These are phyloP conservation scores for Phascolomyces articulosus DNA, from an alignment of 371 early-diverging fungal species.

Conservation along the genomic window DNA sequence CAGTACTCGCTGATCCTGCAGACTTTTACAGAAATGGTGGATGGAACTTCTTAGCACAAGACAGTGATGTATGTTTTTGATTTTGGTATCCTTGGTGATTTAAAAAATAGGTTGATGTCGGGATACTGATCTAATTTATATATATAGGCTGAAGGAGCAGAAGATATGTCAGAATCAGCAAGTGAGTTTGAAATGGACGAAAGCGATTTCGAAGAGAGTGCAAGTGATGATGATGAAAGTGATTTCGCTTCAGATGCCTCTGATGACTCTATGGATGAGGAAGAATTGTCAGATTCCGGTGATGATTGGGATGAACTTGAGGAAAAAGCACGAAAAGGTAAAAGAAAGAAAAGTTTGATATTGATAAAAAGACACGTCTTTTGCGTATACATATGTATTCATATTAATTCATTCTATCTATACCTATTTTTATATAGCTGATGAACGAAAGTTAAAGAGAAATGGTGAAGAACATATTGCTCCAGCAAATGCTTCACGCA, in stretches of 20 bases:
- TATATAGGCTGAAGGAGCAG: constrained; percentile 39
- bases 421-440: constrained; percentile 52
- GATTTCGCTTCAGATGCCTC: constrained; percentile 71
- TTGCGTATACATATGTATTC: not conserved
- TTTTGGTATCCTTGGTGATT: too few species aligned
- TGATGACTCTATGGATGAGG: constrained; percentile 59
- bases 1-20: constrained; percentile 95
- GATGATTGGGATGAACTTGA: constrained; percentile 82
- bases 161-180: constrained; percentile 59
- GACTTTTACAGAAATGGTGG: constrained; percentile 97
- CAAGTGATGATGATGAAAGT: constrained; percentile 74
- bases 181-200: constrained; percentile 66
- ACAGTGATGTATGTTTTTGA: constrained; percentile 57
- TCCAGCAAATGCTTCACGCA: constrained; percentile 10
- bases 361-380: too few species aligned
- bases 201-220: constrained; percentile 55
- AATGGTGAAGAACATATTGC: constrained; percentile 42
- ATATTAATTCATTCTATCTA: not conserved
- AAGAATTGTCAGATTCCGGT: constrained; percentile 67
- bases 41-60: constrained; percentile 91
- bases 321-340: constrained; percentile 72
- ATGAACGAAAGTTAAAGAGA: constrained; percentile 58
- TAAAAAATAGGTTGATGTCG: too few species aligned
- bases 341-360: not conserved
- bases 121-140: too few species aligned